Evolutionary conservation across 805 yeast species (phyloP).

Genomic region (Candida vartiovaarae): DNA sequence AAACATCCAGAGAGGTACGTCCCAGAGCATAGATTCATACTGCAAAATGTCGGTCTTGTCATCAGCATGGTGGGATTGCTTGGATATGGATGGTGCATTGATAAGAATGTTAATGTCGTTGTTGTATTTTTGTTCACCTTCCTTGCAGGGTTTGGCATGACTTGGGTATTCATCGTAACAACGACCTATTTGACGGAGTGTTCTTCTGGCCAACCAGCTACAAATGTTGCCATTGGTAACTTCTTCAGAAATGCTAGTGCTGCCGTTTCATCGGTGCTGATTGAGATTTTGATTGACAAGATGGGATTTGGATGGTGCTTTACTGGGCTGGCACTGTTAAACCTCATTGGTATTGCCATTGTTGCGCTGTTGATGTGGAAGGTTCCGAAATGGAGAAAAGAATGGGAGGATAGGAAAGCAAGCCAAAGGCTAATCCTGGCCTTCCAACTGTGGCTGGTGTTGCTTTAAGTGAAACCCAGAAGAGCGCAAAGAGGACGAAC

Average conservation of each 20-base stretch:
- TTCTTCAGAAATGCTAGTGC: slow-evolving; percentile 48
- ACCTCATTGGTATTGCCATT: slow-evolving; percentile 17
- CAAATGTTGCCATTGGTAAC: slow-evolving; percentile 47
- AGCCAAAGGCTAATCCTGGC: not conserved
- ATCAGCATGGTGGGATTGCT: slow-evolving; percentile 38
- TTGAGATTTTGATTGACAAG: slow-evolving; percentile 26
- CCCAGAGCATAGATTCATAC: slow-evolving; percentile 40
- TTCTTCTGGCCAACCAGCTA: slow-evolving; percentile 42
- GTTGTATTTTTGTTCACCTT: slow-evolving; percentile 38
- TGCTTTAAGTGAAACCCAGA: no score
- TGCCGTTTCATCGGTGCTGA: slow-evolving; percentile 42
- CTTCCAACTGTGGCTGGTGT: no score
- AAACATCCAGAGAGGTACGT: slow-evolving; percentile 20
- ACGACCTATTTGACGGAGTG: slow-evolving; percentile 50
- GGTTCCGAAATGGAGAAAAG: slow-evolving; percentile 17
- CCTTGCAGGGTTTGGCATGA: slow-evolving; percentile 44
- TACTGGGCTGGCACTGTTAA: slow-evolving; percentile 39
- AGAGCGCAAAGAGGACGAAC: no score
- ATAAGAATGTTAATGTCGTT: slow-evolving; percentile 31
- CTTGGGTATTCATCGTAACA: slow-evolving; percentile 47
- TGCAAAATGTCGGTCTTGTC: slow-evolving; percentile 38
- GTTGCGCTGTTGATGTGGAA: slow-evolving; percentile 11
- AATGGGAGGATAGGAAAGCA: slow-evolving; percentile 7
- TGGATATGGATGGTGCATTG: slow-evolving; percentile 48
- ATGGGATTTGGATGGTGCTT: slow-evolving; percentile 52